These are phyloP conservation scores for Eucalyptus decipiens DNA, from an alignment of 345 rosid genomes.

Conservation along the genomic window DNA sequence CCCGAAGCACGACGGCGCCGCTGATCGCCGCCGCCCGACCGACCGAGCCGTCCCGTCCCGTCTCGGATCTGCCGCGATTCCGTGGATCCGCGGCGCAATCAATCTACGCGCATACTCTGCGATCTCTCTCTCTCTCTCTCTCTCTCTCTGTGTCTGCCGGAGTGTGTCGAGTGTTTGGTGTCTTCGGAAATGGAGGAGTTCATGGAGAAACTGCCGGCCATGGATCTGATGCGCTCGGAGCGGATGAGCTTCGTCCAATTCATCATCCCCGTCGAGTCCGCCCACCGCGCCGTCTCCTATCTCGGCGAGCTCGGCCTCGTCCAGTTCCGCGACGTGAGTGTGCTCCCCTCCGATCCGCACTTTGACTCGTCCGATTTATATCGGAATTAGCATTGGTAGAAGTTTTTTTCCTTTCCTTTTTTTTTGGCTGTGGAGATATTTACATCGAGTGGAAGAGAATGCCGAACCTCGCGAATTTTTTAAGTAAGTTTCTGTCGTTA, in stretches of 20 bases:
- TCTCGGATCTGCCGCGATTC: background rate
- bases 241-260: conserved; percentile 90
- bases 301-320: conserved; percentile 41
- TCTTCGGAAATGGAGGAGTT: conserved; percentile 32
- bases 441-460: background rate
- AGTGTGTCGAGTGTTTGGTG: background rate
- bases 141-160: background rate
- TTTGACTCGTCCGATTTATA: background rate
- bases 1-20: background rate
- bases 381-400: background rate
- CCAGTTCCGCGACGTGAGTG: conserved; percentile 34
- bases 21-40: background rate
- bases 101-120: background rate
- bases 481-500: background rate
- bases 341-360: background rate
- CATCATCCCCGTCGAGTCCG: conserved; percentile 86
- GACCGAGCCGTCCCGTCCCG: background rate
- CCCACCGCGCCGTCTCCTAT: conserved; percentile 66
- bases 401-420: background rate
- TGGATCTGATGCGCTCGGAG: conserved; percentile 99
- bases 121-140: background rate
- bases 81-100: background rate
- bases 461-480: background rate
- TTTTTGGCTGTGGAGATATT: background rate
- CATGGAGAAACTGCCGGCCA: conserved; percentile 61